phyloP scores from a whole-genome alignment of 140 eudicot genomes.

The Oenanthe javanica region DNA sequence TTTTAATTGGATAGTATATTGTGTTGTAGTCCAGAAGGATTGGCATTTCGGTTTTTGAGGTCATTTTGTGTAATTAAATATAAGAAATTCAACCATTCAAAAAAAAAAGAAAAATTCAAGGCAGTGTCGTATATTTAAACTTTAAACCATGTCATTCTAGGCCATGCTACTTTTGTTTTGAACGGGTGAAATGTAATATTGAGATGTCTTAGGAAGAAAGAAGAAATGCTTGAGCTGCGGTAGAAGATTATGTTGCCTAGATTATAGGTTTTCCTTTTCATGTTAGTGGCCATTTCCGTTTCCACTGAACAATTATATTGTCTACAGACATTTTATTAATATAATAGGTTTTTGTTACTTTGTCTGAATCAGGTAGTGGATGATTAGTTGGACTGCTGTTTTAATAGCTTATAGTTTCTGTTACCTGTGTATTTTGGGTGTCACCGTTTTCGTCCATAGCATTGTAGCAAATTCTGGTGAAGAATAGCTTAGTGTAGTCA shows the following conservation, averaged over 20 bases:
- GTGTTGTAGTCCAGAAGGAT: not conserved
- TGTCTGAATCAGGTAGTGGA: conserved; percentile 28
- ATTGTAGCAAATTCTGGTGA: conserved; percentile 2
- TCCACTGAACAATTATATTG: not conserved
- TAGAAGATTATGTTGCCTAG: not conserved
- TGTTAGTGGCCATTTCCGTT: not conserved
- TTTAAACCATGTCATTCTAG: not conserved
- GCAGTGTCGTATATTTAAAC: not conserved
- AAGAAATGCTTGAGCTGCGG: not conserved
- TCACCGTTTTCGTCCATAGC: not conserved
- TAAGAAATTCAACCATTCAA: not conserved
- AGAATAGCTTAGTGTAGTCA: conserved; percentile 11
- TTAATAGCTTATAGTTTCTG: conserved; percentile 5
- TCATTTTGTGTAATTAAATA: not conserved
- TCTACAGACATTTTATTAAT: not conserved
- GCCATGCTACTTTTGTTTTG: not conserved
- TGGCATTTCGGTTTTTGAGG: not conserved
- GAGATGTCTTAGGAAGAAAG: not conserved
- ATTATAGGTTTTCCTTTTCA: not conserved
- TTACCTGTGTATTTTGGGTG: conserved; percentile 12
- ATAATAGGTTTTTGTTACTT: not conserved
- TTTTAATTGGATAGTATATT: not conserved
- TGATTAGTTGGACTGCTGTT: conserved; percentile 9
- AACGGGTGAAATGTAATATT: not conserved
- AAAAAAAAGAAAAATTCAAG: not conserved